A percentile compares a stretch with the other conserved stretches of the same genome.
Conservation (phyloP, 495 filamentous ascomycete genomes). For the Xylaria grammica region DNA sequence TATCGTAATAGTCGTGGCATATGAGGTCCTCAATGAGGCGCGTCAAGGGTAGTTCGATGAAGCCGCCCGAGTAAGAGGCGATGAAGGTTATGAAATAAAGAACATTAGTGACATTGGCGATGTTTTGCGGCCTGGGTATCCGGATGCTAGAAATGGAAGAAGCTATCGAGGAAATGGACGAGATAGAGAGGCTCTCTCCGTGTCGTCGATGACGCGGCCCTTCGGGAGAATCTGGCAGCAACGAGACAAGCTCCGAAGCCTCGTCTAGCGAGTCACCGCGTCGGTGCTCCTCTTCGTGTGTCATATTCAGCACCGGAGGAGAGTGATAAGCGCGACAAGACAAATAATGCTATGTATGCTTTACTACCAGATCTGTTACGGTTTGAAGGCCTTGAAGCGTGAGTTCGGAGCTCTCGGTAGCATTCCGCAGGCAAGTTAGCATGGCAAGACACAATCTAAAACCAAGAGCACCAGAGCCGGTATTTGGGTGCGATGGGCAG, state of each 20-base stretch:
- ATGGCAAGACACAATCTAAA: conserved; percentile 1
- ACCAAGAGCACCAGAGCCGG: not conserved
- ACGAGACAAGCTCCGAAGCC: conserved; percentile 12
- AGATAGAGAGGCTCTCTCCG: conserved; percentile 6
- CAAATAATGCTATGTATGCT: not conserved
- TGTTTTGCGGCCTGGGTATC: conserved; percentile 3
- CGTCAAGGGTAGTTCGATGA: conserved; percentile 27
- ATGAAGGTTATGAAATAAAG: conserved; percentile 28
- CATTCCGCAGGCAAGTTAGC: conserved; percentile 6
- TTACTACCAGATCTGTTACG: too few species aligned
- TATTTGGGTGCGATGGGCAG: not conserved
- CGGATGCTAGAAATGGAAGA: conserved; percentile 29
- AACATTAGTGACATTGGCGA: conserved; percentile 19
- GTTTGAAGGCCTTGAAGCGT: conserved; percentile 1
- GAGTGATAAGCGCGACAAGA: not conserved
- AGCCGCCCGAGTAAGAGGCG: conserved; percentile 21
- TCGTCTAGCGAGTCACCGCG: conserved; percentile 5
- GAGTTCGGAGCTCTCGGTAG: not conserved
- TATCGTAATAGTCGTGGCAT: conserved; percentile 40
- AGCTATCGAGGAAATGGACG: conserved; percentile 7
- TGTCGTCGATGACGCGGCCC: not conserved
- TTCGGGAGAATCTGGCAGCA: conserved; percentile 7
- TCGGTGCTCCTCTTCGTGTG: conserved; percentile 4
- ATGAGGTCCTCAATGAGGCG: conserved; percentile 37
- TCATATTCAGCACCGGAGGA: conserved; percentile 2